Evolutionary conservation across 495 filamentous ascomycete genomes (phyloP).

Genomic region (Penicillium desertorum): DNA sequence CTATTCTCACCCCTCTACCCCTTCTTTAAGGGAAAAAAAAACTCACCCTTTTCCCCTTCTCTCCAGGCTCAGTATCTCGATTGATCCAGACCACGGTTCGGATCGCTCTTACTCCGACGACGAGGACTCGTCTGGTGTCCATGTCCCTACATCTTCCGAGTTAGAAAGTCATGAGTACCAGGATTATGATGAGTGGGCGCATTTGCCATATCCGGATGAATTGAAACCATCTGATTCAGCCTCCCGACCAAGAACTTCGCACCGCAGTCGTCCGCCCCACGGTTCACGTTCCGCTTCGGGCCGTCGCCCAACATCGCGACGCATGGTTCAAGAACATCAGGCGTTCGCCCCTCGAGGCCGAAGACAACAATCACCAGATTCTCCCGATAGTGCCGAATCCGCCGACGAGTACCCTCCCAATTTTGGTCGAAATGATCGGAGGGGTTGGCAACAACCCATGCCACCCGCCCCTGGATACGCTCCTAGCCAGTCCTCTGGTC

Average conservation of each 20-base stretch:
- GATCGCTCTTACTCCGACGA: constrained; percentile 51
- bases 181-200: constrained; percentile 55
- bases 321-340: constrained; percentile 39
- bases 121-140: constrained; percentile 55
- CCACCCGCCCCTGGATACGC: constrained; percentile 46
- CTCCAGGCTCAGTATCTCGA: constrained; percentile 51
- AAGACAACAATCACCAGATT: constrained; percentile 52
- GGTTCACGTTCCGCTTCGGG: constrained; percentile 44
- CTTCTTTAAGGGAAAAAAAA: not conserved
- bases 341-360: constrained; percentile 41
- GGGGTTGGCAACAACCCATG: constrained; percentile 34
- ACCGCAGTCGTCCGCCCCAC: constrained; percentile 42
- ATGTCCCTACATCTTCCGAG: constrained; percentile 47
- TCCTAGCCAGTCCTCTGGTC: constrained; percentile 48
- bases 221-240: constrained; percentile 83
- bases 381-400: constrained; percentile 55
- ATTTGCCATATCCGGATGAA: constrained; percentile 58
- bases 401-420: constrained; percentile 47
- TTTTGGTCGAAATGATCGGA: constrained; percentile 42
- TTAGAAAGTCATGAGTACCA: constrained; percentile 52
- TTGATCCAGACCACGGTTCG: constrained; percentile 45
- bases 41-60: constrained; percentile 3
- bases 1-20: not conserved
- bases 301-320: constrained; percentile 44
- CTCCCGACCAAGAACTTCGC: constrained; percentile 59